phyloP scores from a whole-genome alignment of 306 rosid genomes.

The Quercus glauca region DNA sequence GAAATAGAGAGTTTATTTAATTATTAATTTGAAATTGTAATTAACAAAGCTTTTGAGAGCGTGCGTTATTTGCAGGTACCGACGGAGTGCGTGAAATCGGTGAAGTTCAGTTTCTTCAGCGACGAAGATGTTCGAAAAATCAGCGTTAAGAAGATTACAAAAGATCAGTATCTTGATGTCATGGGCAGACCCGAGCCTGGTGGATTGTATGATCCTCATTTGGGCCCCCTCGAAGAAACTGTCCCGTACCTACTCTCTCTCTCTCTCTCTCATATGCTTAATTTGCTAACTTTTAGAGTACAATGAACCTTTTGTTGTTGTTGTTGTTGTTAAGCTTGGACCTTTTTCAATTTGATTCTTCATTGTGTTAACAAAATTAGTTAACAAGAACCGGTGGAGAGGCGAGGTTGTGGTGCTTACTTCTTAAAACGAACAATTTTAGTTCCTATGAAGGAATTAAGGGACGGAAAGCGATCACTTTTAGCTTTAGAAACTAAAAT shows the following conservation, averaged over 20 bases:
- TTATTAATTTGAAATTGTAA: not conserved
- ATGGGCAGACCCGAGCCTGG: constrained; percentile 44
- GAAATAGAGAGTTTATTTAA: not conserved
- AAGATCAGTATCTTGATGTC: constrained; percentile 31
- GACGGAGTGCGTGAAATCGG: constrained; percentile 50
- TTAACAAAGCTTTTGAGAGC: not conserved
- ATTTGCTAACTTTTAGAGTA: too few species aligned
- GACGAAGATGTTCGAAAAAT: constrained; percentile 50
- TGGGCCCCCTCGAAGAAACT: constrained; percentile 64
- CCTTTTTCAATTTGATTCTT: not conserved
- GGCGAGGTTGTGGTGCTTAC: too few species aligned
- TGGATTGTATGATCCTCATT: constrained; percentile 81
- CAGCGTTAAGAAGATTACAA: constrained; percentile 54
- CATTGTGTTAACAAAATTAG: not conserved
- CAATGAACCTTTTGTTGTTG: not conserved
- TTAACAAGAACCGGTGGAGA: too few species aligned
- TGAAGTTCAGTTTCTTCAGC: constrained; percentile 64
- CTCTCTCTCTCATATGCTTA: not conserved
- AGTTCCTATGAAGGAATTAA: too few species aligned
- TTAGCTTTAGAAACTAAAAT: too few species aligned
- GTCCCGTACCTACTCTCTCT: constrained; percentile 32
- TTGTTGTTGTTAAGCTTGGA: not conserved
- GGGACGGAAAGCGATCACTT: too few species aligned
- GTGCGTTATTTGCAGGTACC: constrained; percentile 44
- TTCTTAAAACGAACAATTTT: too few species aligned